Evolutionary conservation across 345 rosid genomes (phyloP).

Genomic region (Eucalyptus guilfoylei): DNA sequence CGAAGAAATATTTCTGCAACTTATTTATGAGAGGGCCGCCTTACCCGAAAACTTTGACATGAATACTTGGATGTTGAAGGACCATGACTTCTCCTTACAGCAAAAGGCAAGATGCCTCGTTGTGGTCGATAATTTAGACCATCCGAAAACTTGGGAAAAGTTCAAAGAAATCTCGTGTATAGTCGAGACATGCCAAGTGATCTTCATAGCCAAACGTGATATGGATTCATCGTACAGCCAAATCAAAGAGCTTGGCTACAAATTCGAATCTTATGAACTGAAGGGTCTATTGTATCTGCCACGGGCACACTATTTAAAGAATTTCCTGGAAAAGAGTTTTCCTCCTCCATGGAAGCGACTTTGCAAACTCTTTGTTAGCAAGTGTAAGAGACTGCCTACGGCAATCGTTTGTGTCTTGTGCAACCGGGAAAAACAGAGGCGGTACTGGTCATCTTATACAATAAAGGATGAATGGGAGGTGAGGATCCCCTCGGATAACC

Average conservation of each 20-base stretch:
- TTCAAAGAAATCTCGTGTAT: background rate
- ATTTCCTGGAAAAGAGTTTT: background rate
- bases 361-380: background rate
- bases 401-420: slow-evolving; percentile 21
- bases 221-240: background rate
- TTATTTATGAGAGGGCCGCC: background rate
- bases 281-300: slow-evolving; percentile 3
- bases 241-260: background rate
- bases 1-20: background rate
- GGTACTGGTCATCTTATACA: too few relatives aligned
- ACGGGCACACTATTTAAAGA: slow-evolving; percentile 1
- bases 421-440: background rate
- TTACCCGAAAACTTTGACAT: slow-evolving; percentile 1
- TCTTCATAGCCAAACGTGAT: background rate
- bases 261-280: background rate
- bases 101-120: slow-evolving; percentile 2
- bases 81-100: background rate
- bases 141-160: background rate
- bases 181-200: slow-evolving; percentile 1
- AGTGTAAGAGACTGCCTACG: slow-evolving; percentile 15
- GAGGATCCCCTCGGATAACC: background rate
- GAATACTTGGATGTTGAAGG: background rate
- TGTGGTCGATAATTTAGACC: slow-evolving; percentile 12
- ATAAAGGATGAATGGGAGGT: slow-evolving; percentile 12
- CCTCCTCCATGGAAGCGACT: background rate